Conservation (phyloP, 345 rosid genomes). For the Ceriops decandra region DNA sequence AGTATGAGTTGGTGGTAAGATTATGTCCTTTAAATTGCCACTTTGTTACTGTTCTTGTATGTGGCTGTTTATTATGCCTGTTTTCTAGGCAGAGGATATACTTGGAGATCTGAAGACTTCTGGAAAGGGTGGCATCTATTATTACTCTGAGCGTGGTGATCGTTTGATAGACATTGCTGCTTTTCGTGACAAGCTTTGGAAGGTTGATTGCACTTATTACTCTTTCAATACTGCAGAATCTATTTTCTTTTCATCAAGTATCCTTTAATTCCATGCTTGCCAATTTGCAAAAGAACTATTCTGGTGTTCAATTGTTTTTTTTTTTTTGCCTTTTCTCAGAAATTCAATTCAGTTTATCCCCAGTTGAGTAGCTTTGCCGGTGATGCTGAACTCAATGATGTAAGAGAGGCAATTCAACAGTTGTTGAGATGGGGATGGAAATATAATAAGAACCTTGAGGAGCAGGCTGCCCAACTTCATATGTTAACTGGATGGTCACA, state of each 20-base stretch:
- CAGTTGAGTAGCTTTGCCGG: conserved; percentile 51
- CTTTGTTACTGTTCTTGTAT: background rate
- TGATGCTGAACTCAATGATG: conserved; percentile 77
- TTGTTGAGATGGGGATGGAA: conserved; percentile 97
- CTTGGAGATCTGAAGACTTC: conserved; percentile 64
- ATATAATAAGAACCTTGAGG: conserved; percentile 89
- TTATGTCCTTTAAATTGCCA: conserved; percentile 7
- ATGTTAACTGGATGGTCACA: conserved; percentile 98
- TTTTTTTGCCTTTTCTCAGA: conserved; percentile 35
- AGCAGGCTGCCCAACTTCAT: conserved; percentile 97
- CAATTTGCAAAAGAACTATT: conserved; percentile 14
- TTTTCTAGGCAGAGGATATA: conserved; percentile 67
- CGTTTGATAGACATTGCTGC: conserved; percentile 80
- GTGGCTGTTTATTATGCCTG: conserved; percentile 14
- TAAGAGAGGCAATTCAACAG: conserved; percentile 70
- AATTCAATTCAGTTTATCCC: conserved; percentile 59
- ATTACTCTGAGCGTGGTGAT: conserved; percentile 89
- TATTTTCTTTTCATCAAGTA: background rate
- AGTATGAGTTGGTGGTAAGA: conserved; percentile 70
- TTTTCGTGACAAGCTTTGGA: conserved; percentile 75
- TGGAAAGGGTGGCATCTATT: conserved; percentile 78
- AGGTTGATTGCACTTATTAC: conserved; percentile 38
- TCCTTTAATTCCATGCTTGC: background rate
- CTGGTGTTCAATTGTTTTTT: conserved; percentile 17
- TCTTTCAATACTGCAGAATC: background rate